These are phyloP conservation scores for Nicotiana paniculata DNA, from an alignment of 257 asterid species.

Conservation along the genomic window DNA sequence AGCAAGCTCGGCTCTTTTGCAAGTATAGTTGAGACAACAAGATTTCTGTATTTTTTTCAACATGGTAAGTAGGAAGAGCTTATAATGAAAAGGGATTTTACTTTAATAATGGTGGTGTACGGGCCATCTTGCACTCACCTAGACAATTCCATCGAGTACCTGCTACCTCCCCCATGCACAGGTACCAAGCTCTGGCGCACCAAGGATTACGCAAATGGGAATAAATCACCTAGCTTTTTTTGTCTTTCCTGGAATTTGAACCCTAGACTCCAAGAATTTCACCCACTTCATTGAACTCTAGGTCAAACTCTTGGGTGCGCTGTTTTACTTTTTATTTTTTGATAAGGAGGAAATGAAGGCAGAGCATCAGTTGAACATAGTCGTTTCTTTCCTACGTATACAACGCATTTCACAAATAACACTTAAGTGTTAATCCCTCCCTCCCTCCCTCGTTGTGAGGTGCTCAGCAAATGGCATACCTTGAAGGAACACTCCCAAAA, in stretches of 20 bases:
- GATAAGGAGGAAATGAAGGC: background rate
- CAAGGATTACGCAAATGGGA: background rate
- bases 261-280: background rate
- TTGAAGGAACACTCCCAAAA: conserved; percentile 79
- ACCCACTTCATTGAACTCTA: background rate
- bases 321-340: background rate
- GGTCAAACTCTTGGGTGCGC: background rate
- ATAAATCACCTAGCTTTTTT: background rate
- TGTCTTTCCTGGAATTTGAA: background rate
- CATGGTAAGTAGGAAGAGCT: background rate
- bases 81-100: background rate
- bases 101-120: background rate
- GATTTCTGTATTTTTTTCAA: background rate
- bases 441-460: background rate
- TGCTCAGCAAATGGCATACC: conserved; percentile 31
- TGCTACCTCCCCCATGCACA: background rate
- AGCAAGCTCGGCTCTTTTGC: background rate
- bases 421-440: background rate
- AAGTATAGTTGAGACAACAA: background rate
- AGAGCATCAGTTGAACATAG: background rate
- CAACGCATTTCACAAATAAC: background rate
- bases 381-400: background rate
- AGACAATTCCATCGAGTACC: background rate
- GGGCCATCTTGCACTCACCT: background rate
- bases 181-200: background rate